phyloP scores from a whole-genome alignment of 495 filamentous ascomycete genomes.

The Penicillium silybi region DNA sequence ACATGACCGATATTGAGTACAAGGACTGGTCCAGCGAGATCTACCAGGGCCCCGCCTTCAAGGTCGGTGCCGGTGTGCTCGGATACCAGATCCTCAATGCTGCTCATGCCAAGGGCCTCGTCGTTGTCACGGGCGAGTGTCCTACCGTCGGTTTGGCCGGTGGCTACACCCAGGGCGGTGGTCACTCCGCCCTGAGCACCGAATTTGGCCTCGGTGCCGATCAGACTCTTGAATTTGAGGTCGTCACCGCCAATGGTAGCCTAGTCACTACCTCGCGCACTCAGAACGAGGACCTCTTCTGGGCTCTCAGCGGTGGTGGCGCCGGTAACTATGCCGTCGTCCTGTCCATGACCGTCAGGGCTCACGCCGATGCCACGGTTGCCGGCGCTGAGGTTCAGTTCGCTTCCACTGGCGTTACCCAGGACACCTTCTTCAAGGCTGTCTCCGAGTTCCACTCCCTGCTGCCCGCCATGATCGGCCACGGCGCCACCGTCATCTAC shows the following conservation, averaged over 20 bases:
- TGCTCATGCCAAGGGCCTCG: constrained; percentile 29
- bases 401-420: constrained; percentile 18
- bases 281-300: constrained; percentile 60
- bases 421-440: constrained; percentile 42
- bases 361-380: constrained; percentile 37
- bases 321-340: constrained; percentile 62
- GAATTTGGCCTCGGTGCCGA: constrained; percentile 61
- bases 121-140: constrained; percentile 36
- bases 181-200: constrained; percentile 53
- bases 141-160: constrained; percentile 46
- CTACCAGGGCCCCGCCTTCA: constrained; percentile 52
- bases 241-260: constrained; percentile 53
- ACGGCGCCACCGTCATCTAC: constrained; percentile 45
- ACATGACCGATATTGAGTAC: constrained; percentile 46
- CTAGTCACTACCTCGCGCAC: constrained; percentile 51
- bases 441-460: constrained; percentile 41
- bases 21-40: constrained; percentile 32
- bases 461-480: constrained; percentile 47
- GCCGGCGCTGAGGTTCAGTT: constrained; percentile 30
- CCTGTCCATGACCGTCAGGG: constrained; percentile 48
- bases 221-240: constrained; percentile 57
- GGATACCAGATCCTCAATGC: constrained; percentile 47
- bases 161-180: constrained; percentile 61
- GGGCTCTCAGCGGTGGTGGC: constrained; percentile 65
- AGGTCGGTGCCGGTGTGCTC: constrained; percentile 52